These are phyloP conservation scores for Umbilicaria muhlenbergii DNA, from an alignment of 495 filamentous ascomycete species.

Conservation along the genomic window DNA sequence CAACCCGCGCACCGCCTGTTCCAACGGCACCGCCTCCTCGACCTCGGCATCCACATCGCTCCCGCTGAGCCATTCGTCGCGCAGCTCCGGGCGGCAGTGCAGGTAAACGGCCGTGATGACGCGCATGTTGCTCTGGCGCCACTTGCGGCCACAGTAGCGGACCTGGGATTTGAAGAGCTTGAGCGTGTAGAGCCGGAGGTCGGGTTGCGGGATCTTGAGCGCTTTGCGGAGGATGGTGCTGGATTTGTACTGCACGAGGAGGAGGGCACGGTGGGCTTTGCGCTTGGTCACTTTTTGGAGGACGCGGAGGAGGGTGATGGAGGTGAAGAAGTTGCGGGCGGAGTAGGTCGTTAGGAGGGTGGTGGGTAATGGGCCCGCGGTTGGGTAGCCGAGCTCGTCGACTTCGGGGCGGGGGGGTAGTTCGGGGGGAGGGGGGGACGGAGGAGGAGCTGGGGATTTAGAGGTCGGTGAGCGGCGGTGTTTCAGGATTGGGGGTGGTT, in stretches of 20 bases:
- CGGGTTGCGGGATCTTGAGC: constrained; percentile 75
- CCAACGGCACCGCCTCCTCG: constrained; percentile 77
- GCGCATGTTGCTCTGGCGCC: constrained; percentile 95
- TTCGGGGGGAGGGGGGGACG: constrained; percentile 20
- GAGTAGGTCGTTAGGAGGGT: constrained; percentile 81
- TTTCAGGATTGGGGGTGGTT: constrained; percentile 65
- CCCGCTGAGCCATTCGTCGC: constrained; percentile 91
- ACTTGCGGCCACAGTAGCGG: constrained; percentile 94
- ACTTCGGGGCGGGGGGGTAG: constrained; percentile 52
- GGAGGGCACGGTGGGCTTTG: constrained; percentile 83
- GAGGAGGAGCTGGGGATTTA: constrained; percentile 15
- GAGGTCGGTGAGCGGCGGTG: constrained; percentile 23
- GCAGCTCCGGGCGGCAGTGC: constrained; percentile 77
- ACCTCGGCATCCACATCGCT: constrained; percentile 83
- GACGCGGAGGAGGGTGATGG: constrained; percentile 84
- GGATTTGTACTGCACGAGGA: constrained; percentile 89
- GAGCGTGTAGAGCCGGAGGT: constrained; percentile 82
- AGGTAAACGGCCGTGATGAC: constrained; percentile 95
- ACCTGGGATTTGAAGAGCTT: constrained; percentile 98
- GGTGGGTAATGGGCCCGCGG: constrained; percentile 36
- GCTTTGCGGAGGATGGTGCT: constrained; percentile 76
- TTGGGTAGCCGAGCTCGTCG: constrained; percentile 74
- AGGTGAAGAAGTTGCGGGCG: constrained; percentile 83
- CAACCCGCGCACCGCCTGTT: constrained; percentile 72
- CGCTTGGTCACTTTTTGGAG: constrained; percentile 94